Evolutionary conservation across 768 basidiomycete species (phyloP).

Genomic region (Amanita fuliginea): DNA sequence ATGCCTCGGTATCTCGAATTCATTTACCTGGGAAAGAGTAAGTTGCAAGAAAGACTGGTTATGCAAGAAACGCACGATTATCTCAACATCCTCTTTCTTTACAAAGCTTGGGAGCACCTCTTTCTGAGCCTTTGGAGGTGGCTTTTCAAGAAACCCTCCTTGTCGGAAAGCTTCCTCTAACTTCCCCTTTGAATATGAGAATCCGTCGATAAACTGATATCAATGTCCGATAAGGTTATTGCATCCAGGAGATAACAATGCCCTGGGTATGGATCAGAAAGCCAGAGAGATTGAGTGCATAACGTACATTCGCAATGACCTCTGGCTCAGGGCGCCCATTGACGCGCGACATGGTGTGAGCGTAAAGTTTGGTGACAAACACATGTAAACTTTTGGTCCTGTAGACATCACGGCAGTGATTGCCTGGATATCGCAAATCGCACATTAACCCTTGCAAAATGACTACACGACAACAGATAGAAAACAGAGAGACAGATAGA

Average conservation of each 20-base stretch:
- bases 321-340: conserved; percentile 55
- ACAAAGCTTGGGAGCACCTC: conserved; percentile 23
- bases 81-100: conserved; percentile 54
- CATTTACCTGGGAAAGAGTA: conserved; percentile 32
- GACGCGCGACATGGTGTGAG: conserved; percentile 15
- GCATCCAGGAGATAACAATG: not conserved
- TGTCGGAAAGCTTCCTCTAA: conserved; percentile 52
- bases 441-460: too few species aligned
- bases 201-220: conserved; percentile 52
- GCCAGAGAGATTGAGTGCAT: not conserved
- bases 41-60: not conserved
- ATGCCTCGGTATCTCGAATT: conserved; percentile 49
- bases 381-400: too few species aligned
- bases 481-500: too few species aligned
- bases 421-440: too few species aligned
- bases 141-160: conserved; percentile 47
- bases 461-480: too few species aligned
- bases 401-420: too few species aligned
- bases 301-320: conserved; percentile 54
- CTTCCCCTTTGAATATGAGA: conserved; percentile 54
- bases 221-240: not conserved
- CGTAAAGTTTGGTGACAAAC: too few species aligned
- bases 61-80: conserved; percentile 35
- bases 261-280: not conserved
- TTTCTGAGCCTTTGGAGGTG: conserved; percentile 35